Percentiles rank a stretch among this genome's conserved stretches.
Evolutionary conservation across 768 basidiomycete genomes (phyloP).

Genomic region (Boletus speciosus): DNA sequence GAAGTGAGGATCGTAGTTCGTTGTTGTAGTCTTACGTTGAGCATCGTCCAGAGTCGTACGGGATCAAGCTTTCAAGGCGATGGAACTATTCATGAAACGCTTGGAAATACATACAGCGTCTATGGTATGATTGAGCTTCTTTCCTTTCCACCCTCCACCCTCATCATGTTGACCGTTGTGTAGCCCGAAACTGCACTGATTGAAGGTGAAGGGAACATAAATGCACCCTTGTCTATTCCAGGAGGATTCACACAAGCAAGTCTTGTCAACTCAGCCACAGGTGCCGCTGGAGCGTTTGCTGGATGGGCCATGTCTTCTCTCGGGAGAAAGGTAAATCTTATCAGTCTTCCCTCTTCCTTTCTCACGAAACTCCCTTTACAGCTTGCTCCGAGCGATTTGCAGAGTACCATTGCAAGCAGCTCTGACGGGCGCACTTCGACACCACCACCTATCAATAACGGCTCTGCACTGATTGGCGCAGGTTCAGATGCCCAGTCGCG

Average conservation of each 20-base stretch:
- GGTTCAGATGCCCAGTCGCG: not conserved
- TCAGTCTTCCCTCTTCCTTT: not conserved
- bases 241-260: conserved; percentile 30
- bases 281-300: conserved; percentile 87
- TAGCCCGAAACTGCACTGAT: conserved; percentile 56
- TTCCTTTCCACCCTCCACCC: too few species aligned
- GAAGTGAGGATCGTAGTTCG: conserved; percentile 54
- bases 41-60: conserved; percentile 66
- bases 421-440: conserved; percentile 44
- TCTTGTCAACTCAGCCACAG: conserved; percentile 82
- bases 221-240: conserved; percentile 26
- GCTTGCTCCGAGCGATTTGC: conserved; percentile 72
- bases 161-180: not conserved
- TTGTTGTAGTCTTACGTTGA: not conserved
- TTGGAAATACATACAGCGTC: conserved; percentile 73
- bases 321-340: conserved; percentile 63
- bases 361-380: conserved; percentile 22
- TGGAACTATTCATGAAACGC: conserved; percentile 82
- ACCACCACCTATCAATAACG: conserved; percentile 32
- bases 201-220: conserved; percentile 37
- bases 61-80: conserved; percentile 93
- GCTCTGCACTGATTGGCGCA: not conserved
- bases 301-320: conserved; percentile 95
- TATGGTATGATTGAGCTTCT: conserved; percentile 58
- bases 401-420: conserved; percentile 53